A percentile compares a stretch with the other conserved stretches of the same genome.
phyloP scores from a whole-genome alignment of 2,329 filamentous ascomycete genomes.

The Scedosporium minutisporum region DNA sequence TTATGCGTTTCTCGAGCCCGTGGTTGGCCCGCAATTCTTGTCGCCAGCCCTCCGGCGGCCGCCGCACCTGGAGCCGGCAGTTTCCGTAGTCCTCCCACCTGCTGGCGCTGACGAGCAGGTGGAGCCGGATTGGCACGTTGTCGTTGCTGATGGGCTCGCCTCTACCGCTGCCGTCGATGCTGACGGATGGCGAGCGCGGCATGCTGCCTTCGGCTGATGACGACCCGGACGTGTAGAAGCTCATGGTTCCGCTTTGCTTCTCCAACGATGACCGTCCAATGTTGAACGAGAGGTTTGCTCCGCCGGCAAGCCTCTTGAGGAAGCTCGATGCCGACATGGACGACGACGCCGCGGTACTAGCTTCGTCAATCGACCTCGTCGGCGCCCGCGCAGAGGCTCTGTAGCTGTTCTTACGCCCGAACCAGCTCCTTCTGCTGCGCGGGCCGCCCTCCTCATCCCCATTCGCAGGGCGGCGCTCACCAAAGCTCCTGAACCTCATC shows the following conservation, averaged over 20 bases:
- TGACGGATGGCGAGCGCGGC: slow-evolving; percentile 49
- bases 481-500: slow-evolving; percentile 64
- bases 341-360: slow-evolving; percentile 52
- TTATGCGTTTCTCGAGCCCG: slow-evolving; percentile 73
- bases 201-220: slow-evolving; percentile 40
- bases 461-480: slow-evolving; percentile 34
- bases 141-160: slow-evolving; percentile 55
- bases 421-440: slow-evolving; percentile 44
- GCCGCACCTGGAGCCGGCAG: slow-evolving; percentile 72
- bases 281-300: slow-evolving; percentile 66
- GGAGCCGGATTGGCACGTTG: slow-evolving; percentile 79
- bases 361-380: slow-evolving; percentile 62
- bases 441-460: slow-evolving; percentile 29
- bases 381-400: slow-evolving; percentile 52
- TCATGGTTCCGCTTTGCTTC: slow-evolving; percentile 43
- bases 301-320: slow-evolving; percentile 64
- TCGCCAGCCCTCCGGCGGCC: slow-evolving; percentile 53
- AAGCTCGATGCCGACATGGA: slow-evolving; percentile 63
- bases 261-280: slow-evolving; percentile 70
- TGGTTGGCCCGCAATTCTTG: slow-evolving; percentile 51
- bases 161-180: slow-evolving; percentile 38
- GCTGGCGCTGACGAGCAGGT: slow-evolving; percentile 62
- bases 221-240: slow-evolving; percentile 46
- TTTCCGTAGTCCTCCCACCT: slow-evolving; percentile 92
- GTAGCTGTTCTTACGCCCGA: slow-evolving; percentile 56